A percentile compares a stretch with the other conserved stretches of the same genome.
Conservation (phyloP, 306 rosid species). For the Prunus dulcis region DNA sequence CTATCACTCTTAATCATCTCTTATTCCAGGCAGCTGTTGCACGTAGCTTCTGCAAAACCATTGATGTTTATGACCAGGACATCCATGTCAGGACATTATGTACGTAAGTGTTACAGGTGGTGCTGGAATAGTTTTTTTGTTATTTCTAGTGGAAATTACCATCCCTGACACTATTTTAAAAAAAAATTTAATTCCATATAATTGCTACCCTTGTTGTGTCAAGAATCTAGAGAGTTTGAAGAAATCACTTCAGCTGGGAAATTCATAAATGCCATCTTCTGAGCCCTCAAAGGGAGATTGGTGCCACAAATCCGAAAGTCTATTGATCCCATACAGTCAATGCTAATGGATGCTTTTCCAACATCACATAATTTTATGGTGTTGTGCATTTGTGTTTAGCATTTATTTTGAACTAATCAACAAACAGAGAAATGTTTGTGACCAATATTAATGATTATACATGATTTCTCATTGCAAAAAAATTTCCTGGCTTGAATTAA, state of each 20-base stretch:
- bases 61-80: conserved; percentile 92
- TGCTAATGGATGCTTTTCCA: no score
- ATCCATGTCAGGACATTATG: conserved; percentile 68
- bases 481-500: no score
- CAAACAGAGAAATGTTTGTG: no score
- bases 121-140: background rate
- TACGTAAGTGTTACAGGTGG: conserved; percentile 50
- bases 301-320: no score
- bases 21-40: conserved; percentile 76
- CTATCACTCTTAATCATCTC: conserved; percentile 19
- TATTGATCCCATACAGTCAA: no score
- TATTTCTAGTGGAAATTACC: background rate
- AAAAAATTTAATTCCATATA: background rate
- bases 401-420: no score
- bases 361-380: no score
- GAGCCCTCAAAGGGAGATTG: no score
- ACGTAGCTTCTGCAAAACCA: conserved; percentile 64
- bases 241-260: background rate
- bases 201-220: background rate
- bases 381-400: no score
- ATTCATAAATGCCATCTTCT: no score
- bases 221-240: background rate
- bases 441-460: no score
- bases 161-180: background rate
- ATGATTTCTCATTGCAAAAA: no score